Base-by-base conservation (phyloP, 768 basidiomycete genomes). In the Lactarius quietus region DNA sequence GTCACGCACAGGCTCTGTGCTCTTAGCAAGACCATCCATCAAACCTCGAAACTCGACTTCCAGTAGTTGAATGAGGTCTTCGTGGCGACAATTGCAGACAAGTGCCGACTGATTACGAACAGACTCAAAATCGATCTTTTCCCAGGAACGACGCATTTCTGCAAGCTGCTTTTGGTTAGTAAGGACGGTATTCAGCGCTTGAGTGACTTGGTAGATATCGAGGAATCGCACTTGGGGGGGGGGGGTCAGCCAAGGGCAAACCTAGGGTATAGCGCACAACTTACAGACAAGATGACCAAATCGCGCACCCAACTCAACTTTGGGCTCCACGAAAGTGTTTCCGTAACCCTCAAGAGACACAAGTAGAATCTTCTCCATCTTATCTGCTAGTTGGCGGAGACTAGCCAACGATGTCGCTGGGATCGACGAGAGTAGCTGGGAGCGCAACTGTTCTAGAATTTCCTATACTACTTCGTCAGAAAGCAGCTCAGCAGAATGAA, bases 61-160 rank as follows among this genome's bases (percentile, higher is more conserved):
- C 56, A 95, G 76, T 56, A 93, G 81, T 70, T 93, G 91, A 48
- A 91, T 84, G 57, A 95, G 82, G 71, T 93, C 91, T 76, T 93
- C 93, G 69, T 93, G 92, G 57, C 93, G 88, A 74, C 93, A 94
- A 73, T 94, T 93, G 82, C 92, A 93, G 33, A 94, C 93, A 71
- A 95, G 78, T 20, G 93, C 93, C n/a, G 90, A 92, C 72, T 95
- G 93, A 72, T 95, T 94, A 66, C 92, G 85, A 62, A 95, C 91
- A 33, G 90, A 92, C 74, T 94, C 92, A 70, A 95, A 94, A 73
- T 95, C 91, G 52, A 95, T 85, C 75, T 90, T 90, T 67, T 84
- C 81, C 92, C 93, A 95, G 28, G 93, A 92, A 62, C 88, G 83
- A 57, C 88, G 88, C 91, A 95, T 93, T 68, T 94, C 92, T 5